Conservation (phyloP, 352 stramenopile species). For the Phytophthora hibernalis region DNA sequence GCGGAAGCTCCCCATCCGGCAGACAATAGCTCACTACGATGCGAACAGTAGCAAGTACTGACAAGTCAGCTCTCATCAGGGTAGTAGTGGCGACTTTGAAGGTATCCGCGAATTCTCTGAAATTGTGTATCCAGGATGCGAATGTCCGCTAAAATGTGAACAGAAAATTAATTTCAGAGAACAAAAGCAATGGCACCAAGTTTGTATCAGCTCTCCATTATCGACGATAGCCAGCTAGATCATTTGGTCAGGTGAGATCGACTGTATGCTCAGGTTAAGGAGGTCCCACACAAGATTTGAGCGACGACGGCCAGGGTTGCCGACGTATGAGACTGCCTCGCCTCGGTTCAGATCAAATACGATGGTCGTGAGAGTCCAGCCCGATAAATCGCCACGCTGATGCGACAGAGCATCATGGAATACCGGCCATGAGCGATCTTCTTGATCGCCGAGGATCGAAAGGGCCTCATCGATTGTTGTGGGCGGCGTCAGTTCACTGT, state of each 20-base stretch:
- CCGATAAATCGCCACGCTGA: conserved; percentile 61
- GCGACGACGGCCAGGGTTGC: conserved; percentile 46
- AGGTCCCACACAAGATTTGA: conserved; percentile 61
- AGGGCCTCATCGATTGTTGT: conserved; percentile 54
- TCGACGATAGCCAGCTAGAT: neutral
- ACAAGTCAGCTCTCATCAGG: neutral
- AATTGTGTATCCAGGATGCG: no score
- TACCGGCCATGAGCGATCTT: conserved; percentile 63
- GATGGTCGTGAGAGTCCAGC: conserved; percentile 75
- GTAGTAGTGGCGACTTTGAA: neutral
- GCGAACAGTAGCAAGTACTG: neutral
- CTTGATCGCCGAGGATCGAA: conserved; percentile 69
- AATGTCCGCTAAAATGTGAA: no score
- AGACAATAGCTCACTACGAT: conserved; percentile 3
- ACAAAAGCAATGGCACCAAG: no score
- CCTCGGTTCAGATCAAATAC: conserved; percentile 63
- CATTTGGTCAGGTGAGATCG: neutral
- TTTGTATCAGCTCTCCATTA: no score
- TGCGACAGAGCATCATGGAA: conserved; percentile 74
- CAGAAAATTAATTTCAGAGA: no score
- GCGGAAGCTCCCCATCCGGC: conserved; percentile 25
- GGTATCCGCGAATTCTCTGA: neutral
- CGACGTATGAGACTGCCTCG: conserved; percentile 54
- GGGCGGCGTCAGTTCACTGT: conserved; percentile 54
- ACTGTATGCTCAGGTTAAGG: conserved; percentile 38